Evolutionary conservation across 306 rosid genomes (phyloP).

Genomic region (Gillenia trifoliata): DNA sequence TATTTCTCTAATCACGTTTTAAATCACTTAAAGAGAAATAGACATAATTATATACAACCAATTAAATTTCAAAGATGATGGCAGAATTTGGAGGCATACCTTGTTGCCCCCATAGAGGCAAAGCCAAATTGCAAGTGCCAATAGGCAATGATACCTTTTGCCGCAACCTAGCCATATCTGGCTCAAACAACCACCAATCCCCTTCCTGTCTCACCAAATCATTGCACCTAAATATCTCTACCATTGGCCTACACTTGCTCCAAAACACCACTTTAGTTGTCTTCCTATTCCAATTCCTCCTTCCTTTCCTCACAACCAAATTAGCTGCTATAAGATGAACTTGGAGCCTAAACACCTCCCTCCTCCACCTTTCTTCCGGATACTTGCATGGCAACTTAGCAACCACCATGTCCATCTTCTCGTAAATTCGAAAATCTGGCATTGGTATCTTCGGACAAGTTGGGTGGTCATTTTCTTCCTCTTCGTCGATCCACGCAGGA

Average conservation of each 20-base stretch:
- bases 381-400: constrained; percentile 72
- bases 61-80: neutral
- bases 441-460: constrained; percentile 78
- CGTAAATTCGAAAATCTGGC: constrained; percentile 46
- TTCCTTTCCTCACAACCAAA: constrained; percentile 55
- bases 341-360: constrained; percentile 70
- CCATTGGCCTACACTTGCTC: constrained; percentile 88
- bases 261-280: constrained; percentile 41
- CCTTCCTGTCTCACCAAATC: constrained; percentile 60
- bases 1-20: too few species aligned
- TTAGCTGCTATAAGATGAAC: constrained; percentile 69
- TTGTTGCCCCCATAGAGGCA: constrained; percentile 93
- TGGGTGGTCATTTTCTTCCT: constrained; percentile 72
- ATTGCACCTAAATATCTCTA: constrained; percentile 67
- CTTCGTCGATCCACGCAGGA: constrained; percentile 91
- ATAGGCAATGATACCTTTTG: constrained; percentile 71
- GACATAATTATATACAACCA: neutral
- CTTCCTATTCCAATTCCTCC: constrained; percentile 41
- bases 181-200: constrained; percentile 78
- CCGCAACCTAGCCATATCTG: constrained; percentile 44
- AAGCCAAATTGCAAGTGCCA: constrained; percentile 74
- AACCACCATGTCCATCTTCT: constrained; percentile 53
- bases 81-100: constrained; percentile 33
- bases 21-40: neutral
- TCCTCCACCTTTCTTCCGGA: constrained; percentile 60